Base-by-base conservation (phyloP, 192 early-diverging fungal genomes). In the Rhizoclosmatium sp. region DNA sequence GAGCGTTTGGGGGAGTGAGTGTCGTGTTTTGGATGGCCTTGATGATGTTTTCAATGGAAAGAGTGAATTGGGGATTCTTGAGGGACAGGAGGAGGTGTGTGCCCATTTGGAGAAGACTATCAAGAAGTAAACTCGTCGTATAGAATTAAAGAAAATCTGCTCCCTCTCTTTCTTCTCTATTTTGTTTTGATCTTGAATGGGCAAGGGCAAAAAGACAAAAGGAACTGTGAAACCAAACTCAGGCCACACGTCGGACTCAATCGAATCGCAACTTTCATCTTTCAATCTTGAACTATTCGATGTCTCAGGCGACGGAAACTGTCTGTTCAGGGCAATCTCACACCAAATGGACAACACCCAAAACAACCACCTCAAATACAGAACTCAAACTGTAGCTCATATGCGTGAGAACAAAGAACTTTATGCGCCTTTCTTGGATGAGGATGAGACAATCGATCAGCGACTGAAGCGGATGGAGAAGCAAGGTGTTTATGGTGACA, bases 221-320 rank as follows among this genome's bases (percentile, higher is more conserved):
- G 31, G 19, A 7, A 65, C 14, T 12, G 31, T 3, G 31, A 59
- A 4, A 21, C 58, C 58, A 31, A 31, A 31, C 31, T 54, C 51
- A 54, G 16, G 16, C 5, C 1, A 54, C 51, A 12, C 51, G 5
- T 7, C 51, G 16, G 16, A 54, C 51, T 54, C 51, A 54, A 54
- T 75, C 59, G 60, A 75, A 4, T 3, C 58, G n/a, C 72, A 75
- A 44, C 72, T 75, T 14, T 5, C 31, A 4, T 21, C 12, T 4
- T 62, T 75, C 19, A 44, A 44, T 47, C 72, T 75, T 21, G 23
- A 39, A 19, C 45, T 62, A 21, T 64, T 42, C 45, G 72, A 75
- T 62, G 72, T 75, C 60, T 23, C 59, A 14, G 84, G 84, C 21
- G 84, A 85, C 73, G 84, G 84, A 21, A 85, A 85, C 81, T 85